Evolutionary conservation across 176 grass and related monocot species (phyloP).

Genomic region (Oryza rufipogon): DNA sequence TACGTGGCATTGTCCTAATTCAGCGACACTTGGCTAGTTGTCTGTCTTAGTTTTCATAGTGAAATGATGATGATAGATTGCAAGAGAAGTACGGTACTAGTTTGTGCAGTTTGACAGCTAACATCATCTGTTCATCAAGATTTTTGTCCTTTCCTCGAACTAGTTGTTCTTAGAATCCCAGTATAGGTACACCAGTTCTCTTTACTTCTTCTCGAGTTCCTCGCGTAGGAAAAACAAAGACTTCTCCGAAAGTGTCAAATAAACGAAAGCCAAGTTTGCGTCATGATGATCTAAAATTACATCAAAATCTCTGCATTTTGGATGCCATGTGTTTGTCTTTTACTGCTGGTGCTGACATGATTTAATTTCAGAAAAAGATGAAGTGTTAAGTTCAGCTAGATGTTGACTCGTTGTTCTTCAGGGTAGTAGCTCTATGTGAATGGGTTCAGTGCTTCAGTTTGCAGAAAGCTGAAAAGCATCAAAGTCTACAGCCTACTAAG

Average conservation of each 20-base stretch:
- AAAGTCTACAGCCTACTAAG: no score
- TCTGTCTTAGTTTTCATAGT: not conserved
- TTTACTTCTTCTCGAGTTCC: slow-evolving; percentile 20
- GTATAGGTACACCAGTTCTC: slow-evolving; percentile 19
- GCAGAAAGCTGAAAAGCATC: not conserved
- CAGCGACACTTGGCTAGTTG: not conserved
- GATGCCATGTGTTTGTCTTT: not conserved
- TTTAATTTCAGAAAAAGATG: not conserved
- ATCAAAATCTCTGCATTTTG: not conserved
- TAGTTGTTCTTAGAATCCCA: slow-evolving; percentile 38
- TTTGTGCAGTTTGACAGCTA: slow-evolving; percentile 40
- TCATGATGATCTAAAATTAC: not conserved
- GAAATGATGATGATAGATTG: not conserved
- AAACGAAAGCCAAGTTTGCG: slow-evolving; percentile 15
- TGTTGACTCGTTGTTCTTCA: not conserved
- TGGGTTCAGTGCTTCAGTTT: not conserved
- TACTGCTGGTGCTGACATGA: not conserved
- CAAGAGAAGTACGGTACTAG: not conserved
- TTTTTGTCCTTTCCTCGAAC: slow-evolving; percentile 24
- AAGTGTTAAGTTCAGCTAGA: not conserved
- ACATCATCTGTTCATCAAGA: slow-evolving; percentile 24
- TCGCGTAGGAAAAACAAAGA: slow-evolving; percentile 33
- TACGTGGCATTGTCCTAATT: slow-evolving; percentile 6
- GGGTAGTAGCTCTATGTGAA: not conserved
- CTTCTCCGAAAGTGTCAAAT: slow-evolving; percentile 21